A percentile compares a stretch with the other conserved stretches of the same genome.
Conservation (phyloP, 2,329 filamentous ascomycete genomes). For the Gaeumannomyces sp. region DNA sequence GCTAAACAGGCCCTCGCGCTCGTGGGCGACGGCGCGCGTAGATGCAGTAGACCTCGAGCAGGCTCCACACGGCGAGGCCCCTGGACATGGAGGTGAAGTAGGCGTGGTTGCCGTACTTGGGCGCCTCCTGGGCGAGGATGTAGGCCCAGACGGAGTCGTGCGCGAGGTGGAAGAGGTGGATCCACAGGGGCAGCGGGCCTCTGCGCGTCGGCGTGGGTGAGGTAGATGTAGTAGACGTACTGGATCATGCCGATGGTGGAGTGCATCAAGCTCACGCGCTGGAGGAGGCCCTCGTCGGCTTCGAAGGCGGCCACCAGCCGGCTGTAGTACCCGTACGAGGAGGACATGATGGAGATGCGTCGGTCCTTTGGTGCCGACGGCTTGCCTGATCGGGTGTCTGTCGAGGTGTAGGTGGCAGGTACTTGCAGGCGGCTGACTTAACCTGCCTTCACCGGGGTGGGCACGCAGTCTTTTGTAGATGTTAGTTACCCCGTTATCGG, state of each 20-base stretch:
- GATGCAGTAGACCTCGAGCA: slow-evolving; percentile 14
- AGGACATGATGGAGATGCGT: background rate
- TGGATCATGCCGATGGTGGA: slow-evolving; percentile 14
- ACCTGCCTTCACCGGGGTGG: too few species aligned
- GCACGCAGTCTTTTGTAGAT: too few species aligned
- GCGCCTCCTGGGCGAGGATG: slow-evolving; percentile 10
- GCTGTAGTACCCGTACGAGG: slow-evolving; percentile 2
- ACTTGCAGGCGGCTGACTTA: background rate
- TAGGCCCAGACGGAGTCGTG: slow-evolving; percentile 15
- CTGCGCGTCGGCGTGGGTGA: slow-evolving; percentile 12
- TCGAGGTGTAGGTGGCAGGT: background rate
- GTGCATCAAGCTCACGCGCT: slow-evolving; percentile 1
- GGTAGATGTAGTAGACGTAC: slow-evolving; percentile 13
- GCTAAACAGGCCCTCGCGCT: slow-evolving; percentile 4
- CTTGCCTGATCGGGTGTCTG: background rate
- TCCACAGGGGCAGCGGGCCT: slow-evolving; percentile 16
- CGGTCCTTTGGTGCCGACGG: too few species aligned
- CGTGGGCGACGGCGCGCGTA: slow-evolving; percentile 8
- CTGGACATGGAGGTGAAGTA: slow-evolving; percentile 8
- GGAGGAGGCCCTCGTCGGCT: slow-evolving; percentile 3
- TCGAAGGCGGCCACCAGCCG: slow-evolving; percentile 6
- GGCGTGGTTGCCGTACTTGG: slow-evolving; percentile 1
- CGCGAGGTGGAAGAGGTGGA: slow-evolving; percentile 16
- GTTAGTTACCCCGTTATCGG: too few species aligned
- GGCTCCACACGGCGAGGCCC: slow-evolving; percentile 8